Percentiles rank a stretch among this genome's conserved stretches.
phyloP scores from a whole-genome alignment of 805 yeast species.

The Peterozyma toletana region DNA sequence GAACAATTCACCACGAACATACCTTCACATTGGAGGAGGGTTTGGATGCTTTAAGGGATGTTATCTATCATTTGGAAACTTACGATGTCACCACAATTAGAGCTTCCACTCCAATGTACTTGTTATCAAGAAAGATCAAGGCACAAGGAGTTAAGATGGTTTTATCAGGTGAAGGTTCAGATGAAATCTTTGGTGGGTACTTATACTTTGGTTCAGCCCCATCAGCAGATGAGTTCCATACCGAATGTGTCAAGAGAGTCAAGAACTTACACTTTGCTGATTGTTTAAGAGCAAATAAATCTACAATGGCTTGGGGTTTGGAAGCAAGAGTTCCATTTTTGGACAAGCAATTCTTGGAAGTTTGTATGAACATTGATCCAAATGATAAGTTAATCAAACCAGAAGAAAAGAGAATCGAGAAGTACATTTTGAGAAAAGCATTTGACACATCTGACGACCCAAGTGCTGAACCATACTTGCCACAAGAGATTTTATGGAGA shows the following conservation, averaged over 20 bases:
- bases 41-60: constrained; percentile 90
- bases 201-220: constrained; percentile 97
- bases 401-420: constrained; percentile 77
- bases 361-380: constrained; percentile 93
- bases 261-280: constrained; percentile 96
- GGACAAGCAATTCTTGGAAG: constrained; percentile 86
- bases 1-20: constrained; percentile 96
- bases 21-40: constrained; percentile 97
- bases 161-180: constrained; percentile 97
- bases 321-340: constrained; percentile 99
- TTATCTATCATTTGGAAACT: constrained; percentile 92
- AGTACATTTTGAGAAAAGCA: constrained; percentile 95
- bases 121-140: constrained; percentile 91
- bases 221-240: constrained; percentile 84
- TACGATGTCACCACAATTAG: constrained; percentile 98
- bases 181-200: constrained; percentile 98
- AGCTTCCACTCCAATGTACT: constrained; percentile 99
- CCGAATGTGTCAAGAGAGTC: constrained; percentile 92
- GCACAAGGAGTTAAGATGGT: constrained; percentile 99
- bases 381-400: constrained; percentile 78
- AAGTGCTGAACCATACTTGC: constrained; percentile 74
- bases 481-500: constrained; percentile 96
- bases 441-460: constrained; percentile 90
- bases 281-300: constrained; percentile 97
- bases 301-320: constrained; percentile 99